A percentile compares a stretch with the other conserved stretches of the same genome.
Evolutionary conservation across 805 yeast species (phyloP).

Genomic region (Candida endomychidarum): DNA sequence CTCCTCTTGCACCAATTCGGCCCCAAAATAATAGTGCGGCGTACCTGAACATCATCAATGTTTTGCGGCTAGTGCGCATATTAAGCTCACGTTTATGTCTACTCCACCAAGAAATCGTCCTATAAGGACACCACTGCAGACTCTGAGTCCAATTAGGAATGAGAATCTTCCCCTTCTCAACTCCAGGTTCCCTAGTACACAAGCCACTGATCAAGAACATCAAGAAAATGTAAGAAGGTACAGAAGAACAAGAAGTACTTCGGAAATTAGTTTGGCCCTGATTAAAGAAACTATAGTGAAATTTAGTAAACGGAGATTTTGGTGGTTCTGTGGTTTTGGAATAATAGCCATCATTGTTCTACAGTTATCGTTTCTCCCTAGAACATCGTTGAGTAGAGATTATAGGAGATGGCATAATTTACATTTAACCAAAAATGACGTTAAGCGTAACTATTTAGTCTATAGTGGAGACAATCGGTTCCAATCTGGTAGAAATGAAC

Average conservation of each 20-base stretch:
- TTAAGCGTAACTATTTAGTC: constrained; percentile 58
- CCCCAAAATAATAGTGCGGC: no score
- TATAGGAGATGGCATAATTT: constrained; percentile 71
- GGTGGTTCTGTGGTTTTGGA: constrained; percentile 50
- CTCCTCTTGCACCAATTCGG: no score
- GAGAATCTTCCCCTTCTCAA: constrained; percentile 4
- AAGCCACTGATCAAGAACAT: not conserved
- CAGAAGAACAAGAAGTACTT: constrained; percentile 9
- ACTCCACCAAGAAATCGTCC: constrained; percentile 7
- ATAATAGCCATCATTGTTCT: constrained; percentile 52
- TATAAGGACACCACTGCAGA: not conserved
- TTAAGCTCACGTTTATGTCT: constrained; percentile 2
- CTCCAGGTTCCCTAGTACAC: constrained; percentile 3
- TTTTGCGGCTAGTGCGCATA: not conserved
- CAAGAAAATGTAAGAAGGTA: not conserved
- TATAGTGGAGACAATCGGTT: constrained; percentile 26
- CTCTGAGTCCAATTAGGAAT: not conserved
- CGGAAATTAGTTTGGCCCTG: constrained; percentile 11
- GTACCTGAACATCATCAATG: no score
- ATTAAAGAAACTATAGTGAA: constrained; percentile 15
- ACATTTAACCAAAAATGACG: constrained; percentile 63
- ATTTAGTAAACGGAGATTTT: constrained; percentile 37
- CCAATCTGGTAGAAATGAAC: constrained; percentile 21
- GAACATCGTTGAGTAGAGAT: constrained; percentile 82
- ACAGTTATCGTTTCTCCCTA: constrained; percentile 72